Percentiles rank a stretch among this genome's conserved stretches.
phyloP scores from a whole-genome alignment of 305 asterid genomes.

The Solanum hybrid region DNA sequence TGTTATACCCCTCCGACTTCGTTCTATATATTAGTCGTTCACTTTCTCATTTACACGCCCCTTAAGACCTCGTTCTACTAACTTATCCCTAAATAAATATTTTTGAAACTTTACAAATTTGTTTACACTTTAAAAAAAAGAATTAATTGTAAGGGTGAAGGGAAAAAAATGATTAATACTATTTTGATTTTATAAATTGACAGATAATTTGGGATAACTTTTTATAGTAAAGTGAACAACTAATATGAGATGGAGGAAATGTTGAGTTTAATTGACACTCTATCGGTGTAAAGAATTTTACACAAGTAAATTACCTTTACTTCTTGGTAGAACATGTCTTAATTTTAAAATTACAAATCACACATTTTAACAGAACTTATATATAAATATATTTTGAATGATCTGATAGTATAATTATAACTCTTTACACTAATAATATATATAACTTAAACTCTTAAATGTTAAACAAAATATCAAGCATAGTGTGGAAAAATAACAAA shows the following conservation, averaged over 20 bases:
- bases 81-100: not conserved
- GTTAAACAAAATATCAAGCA: not conserved
- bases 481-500: not conserved
- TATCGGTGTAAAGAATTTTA: not conserved
- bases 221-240: not conserved
- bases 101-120: not conserved
- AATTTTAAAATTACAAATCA: not conserved
- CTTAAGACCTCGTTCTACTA: not conserved
- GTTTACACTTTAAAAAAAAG: not conserved
- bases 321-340: not conserved
- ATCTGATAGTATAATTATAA: not conserved
- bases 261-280: accelerated
- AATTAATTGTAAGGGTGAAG: not conserved
- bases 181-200: not conserved
- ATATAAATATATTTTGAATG: not conserved
- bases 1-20: not conserved
- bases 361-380: not conserved
- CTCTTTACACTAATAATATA: not conserved
- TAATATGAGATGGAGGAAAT: not conserved
- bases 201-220: not conserved
- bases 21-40: not conserved
- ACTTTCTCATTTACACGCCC: not conserved
- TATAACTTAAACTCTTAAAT: not conserved
- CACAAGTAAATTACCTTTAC: not conserved
- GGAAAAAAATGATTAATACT: not conserved